A percentile compares a stretch with the other conserved stretches of the same genome.
phyloP scores from a whole-genome alignment of 768 basidiomycete species.

The Leccinum broughii region DNA sequence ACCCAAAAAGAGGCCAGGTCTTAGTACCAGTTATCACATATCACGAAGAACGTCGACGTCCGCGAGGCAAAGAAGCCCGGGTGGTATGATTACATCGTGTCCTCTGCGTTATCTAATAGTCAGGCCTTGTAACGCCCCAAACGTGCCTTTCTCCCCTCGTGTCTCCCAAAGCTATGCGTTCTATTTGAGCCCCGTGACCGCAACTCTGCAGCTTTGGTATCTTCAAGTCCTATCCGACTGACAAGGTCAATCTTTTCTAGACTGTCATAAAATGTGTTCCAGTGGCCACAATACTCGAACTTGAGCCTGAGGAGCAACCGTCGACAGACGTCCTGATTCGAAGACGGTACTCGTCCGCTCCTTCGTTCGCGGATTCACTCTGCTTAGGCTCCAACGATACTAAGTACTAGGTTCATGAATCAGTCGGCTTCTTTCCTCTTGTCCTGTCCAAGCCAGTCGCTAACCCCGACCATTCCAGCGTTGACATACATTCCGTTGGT shows the following conservation, averaged over 20 bases:
- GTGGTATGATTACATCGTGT: slow-evolving; percentile 18
- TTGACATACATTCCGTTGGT: neutral
- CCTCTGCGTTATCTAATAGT: slow-evolving; percentile 8
- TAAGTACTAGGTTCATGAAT: no score
- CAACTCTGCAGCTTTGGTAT: neutral
- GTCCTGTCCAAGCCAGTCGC: no score
- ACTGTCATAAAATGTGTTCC: neutral
- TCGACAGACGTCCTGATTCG: neutral
- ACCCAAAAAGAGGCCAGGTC: neutral
- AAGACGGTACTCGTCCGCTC: no score
- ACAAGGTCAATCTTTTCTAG: neutral
- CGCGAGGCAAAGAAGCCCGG: slow-evolving; percentile 20
- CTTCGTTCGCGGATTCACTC: no score
- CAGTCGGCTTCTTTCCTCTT: no score
- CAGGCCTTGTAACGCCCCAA: slow-evolving; percentile 21
- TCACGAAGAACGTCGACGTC: slow-evolving; percentile 4
- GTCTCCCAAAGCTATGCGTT: slow-evolving; percentile 8
- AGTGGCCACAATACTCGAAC: neutral
- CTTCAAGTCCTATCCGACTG: slow-evolving; percentile 3
- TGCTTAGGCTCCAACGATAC: no score
- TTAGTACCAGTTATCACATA: neutral
- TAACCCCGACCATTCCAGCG: no score
- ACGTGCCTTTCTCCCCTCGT: slow-evolving; percentile 4
- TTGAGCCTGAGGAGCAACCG: no score
- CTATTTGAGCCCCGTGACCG: neutral